A percentile compares a stretch with the other conserved stretches of the same genome.
phyloP scores from a whole-genome alignment of 768 basidiomycete species.

The Serendipita sp. region DNA sequence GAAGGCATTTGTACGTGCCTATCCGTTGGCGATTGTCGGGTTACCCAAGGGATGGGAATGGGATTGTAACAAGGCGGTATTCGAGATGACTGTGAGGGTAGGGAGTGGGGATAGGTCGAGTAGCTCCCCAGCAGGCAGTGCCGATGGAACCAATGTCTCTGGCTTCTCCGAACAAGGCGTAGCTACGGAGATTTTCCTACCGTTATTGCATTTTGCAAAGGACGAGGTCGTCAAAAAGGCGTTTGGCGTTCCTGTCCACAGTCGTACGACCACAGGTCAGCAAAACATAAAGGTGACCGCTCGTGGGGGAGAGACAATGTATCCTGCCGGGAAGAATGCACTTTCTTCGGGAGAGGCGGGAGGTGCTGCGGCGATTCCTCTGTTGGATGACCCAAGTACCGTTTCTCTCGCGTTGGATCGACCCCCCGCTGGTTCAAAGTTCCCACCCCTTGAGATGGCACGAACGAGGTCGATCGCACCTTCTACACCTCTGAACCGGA shows the following conservation, averaged over 20 bases:
- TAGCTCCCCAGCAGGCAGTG: constrained; percentile 9
- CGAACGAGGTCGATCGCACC: not conserved
- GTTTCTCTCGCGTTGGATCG: not conserved
- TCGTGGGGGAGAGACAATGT: too few relatives aligned
- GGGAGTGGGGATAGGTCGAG: constrained; percentile 34
- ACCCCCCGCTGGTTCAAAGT: not conserved
- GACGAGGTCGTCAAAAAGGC: constrained; percentile 11
- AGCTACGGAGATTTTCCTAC: constrained; percentile 83
- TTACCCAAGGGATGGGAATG: constrained; percentile 49
- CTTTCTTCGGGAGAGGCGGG: too few relatives aligned
- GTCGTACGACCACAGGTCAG: not conserved
- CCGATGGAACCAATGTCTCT: constrained; percentile 10
- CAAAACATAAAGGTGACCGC: too few relatives aligned
- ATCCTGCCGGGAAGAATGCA: too few relatives aligned
- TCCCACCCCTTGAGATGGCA: not conserved
- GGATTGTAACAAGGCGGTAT: constrained; percentile 51
- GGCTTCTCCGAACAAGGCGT: constrained; percentile 20
- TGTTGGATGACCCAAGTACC: not conserved
- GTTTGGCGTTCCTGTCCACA: not conserved
- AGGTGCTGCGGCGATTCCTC: not conserved
- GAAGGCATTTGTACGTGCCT: constrained; percentile 73
- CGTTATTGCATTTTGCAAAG: constrained; percentile 74
- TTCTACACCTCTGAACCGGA: not conserved
- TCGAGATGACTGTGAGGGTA: constrained; percentile 55
- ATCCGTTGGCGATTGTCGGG: constrained; percentile 62